Evolutionary conservation across 345 rosid species (phyloP), one percentile per base, ranked within the genome.

Genomic region (Atalantia buxifolia): DNA sequence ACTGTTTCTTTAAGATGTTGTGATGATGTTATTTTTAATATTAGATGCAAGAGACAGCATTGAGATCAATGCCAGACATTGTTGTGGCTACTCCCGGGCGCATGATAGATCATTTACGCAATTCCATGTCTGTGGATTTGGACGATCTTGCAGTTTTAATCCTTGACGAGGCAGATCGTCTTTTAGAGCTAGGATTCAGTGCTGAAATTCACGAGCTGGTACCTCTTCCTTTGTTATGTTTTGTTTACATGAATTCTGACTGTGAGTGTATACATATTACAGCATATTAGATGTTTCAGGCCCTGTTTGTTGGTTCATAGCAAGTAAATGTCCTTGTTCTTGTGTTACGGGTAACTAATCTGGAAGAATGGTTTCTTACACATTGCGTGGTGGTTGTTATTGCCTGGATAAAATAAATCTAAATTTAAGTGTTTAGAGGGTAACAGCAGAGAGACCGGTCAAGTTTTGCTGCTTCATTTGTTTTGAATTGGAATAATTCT

Each of bases 11-110:
- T 71, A 16, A 16, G 40, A 71, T 55, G 68, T 9, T 1, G 12
- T 42, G 59, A 40, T 36, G 2, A 19, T 19, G 28, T 35, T 31
- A 22, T 74, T 77, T 62, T 75, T 13, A 42, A 33, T 71, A 24
- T 71, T 74, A 96, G 99, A 93, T 85, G 71, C 99, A 96, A 92
- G 97, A 89, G 84, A 84, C 92, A 72, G 93, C 95, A 72, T 85
- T 96, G 84, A 92, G 99, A 82, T 86, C 96, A 24, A 88, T 89
- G 92, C 98, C 99, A 61, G 99, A 96, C 81, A 91, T 96, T 87
- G 97, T 96, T 79, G 98, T 96, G 77, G 99, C 99, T 21, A 92
- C 98, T 77, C 98, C 98, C 73, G 98, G 99, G 38, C 93, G 99
- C 67, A 89, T 96, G 94, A 94, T 96, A 77, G 99, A 96, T 84